Base-by-base conservation (phyloP, 495 filamentous ascomycete species). In the Baudoinia panamericana region DNA sequence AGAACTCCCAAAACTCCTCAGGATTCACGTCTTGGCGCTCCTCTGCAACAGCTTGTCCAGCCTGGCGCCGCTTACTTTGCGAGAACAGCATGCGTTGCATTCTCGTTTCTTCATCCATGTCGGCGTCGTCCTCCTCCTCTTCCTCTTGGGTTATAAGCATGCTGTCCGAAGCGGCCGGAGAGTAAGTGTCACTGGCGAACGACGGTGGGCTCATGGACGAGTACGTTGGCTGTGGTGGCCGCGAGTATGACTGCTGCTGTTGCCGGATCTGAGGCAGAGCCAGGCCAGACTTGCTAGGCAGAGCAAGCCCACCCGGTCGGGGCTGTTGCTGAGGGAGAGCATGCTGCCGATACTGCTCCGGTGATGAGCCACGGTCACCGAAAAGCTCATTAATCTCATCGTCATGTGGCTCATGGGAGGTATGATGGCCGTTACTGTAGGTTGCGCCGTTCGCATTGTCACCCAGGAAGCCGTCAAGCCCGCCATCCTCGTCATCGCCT, bases 1-100 rank as follows among this genome's bases (percentile, higher is more conserved):
- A 90, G 9, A 78, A 54, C 12, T 72, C 67, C 31, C 75, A 72
- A 26, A 94, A 58, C 21, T 58, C 52, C 9, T 36, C 39, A 21
- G 41, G 38, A 25, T 23, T 23, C 24, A 51, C 47, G 15, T 53
- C 42, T 22, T 55, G 48, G 20, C 45, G 63, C 16, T 64, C 60
- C 9, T 62, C 61, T 41, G 61, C 36, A 13, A 39, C 36, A 7
- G 12, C 10, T 19, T 39, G 24, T 46, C n/a, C 41, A 29, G 34
- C 58, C 36, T 30, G 48, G 48, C 28, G 60, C 55, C 20, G 63
- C 42, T 2, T 55, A 40, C 5, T 53, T 43, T 22, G 54, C 48
- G 10, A 45, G 54, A 36, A 60, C 52, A 12, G 37, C 28, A 18
- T 37, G 17, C 30, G 20, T 20, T 51, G 48, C 23, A 29, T 22